Evolutionary conservation across 257 asterid species (phyloP), one percentile per base, ranked within the genome.

Genomic region (Echium plantagineum): DNA sequence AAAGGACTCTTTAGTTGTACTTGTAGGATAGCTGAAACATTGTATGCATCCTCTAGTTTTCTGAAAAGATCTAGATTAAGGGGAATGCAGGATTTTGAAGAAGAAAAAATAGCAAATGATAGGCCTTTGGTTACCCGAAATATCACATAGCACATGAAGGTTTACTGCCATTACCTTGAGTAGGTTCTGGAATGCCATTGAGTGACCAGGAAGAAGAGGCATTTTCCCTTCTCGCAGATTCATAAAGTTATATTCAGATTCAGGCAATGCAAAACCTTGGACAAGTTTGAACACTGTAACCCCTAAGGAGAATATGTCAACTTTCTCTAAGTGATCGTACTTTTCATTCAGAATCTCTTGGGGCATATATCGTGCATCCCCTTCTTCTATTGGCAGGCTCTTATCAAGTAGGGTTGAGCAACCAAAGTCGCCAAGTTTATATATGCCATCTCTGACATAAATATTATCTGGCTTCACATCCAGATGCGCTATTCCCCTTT

Each of bases 311-410:
- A 91, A 91, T 63, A 91, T 82, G 49, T 91, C 98, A 52, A 83
- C 96, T 69, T 81, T 88, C 67, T 88, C 95, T 20, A 91, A 81
- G 69, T 81, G 71, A 67, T 91, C 96, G 64, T 82, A 85, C 52
- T 88, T 67, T 61, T 91, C 98, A 61, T 91, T 91, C 65, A 91
- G 77, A 67, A 91, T 88, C 78, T 91, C 98, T 72, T 76, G 96
- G 70, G 98, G 96, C 96, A 91, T 87, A 63, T 88, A 91, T 58
- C 98, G 94, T 26, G 96, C 98, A 74, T 91, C 98, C 2, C 98
- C 98, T 75, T 91, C 98, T 77, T 91, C 98, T 54, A 87, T 71
- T 15, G 96, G 96, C 73, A 85, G 74, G 79, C 94, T 85, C 71
- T 71, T 67, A 71, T 91, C 90, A 48, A 80, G 74, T 53, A 74